Conservation (phyloP, 2,329 filamentous ascomycete genomes). For the Dryadomyces quercivorus region DNA sequence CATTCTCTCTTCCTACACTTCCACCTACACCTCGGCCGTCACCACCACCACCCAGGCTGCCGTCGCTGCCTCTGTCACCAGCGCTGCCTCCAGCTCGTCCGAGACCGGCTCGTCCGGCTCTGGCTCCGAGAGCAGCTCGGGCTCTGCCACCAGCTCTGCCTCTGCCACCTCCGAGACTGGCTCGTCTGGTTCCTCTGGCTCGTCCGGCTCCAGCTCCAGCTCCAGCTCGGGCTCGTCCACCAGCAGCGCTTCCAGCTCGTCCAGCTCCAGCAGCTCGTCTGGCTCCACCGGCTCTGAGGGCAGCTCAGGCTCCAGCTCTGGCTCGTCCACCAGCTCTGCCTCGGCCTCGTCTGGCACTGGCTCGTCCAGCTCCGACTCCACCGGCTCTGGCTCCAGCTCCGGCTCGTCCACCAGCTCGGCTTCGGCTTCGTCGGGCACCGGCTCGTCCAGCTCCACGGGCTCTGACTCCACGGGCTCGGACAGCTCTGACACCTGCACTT, state of each 20-base stretch:
- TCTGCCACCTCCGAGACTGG: neutral
- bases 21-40: neutral
- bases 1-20: neutral
- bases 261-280: too few species aligned
- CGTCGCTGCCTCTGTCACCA: neutral
- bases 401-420: too few species aligned
- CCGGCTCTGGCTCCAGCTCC: too few species aligned
- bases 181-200: neutral
- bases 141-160: neutral
- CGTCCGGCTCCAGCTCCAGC: slow-evolving; percentile 3
- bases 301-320: too few species aligned
- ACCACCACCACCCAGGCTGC: neutral
- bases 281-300: too few species aligned
- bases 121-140: neutral
- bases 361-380: too few species aligned
- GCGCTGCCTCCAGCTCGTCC: neutral
- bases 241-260: too few species aligned
- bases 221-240: too few species aligned
- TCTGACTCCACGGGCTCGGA: neutral
- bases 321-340: too few species aligned
- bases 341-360: too few species aligned
- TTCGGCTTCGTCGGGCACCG: too few species aligned
- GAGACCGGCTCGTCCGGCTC: neutral
- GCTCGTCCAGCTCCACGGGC: neutral
- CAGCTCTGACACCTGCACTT: neutral